Percentiles rank a stretch among this genome's conserved stretches.
phyloP scores from a whole-genome alignment of 2,329 filamentous ascomycete species.

The Conoideocrella luteorostrata region DNA sequence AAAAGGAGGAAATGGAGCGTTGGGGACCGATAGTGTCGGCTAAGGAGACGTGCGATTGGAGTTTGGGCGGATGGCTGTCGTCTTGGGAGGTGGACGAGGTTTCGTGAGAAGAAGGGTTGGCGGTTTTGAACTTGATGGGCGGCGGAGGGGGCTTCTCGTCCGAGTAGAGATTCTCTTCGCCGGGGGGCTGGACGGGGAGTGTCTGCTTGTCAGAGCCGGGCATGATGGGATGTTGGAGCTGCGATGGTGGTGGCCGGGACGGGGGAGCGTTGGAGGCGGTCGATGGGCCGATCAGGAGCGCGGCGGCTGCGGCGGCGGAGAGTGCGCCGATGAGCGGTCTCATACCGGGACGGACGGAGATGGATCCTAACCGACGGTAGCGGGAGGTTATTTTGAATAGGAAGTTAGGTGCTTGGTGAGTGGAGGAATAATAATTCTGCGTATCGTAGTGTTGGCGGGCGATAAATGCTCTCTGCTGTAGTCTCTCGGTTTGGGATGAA shows the following conservation, averaged over 20 bases:
- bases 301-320: background rate
- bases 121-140: constrained; percentile 7
- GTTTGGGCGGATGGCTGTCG: constrained; percentile 3
- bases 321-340: background rate
- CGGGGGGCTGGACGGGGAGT: constrained; percentile 1
- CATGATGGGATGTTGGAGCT: background rate
- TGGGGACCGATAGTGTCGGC: constrained; percentile 79
- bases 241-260: background rate
- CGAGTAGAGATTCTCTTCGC: background rate
- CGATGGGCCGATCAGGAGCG: no score
- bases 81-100: constrained; percentile 17
- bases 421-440: no score
- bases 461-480: no score
- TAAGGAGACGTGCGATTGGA: constrained; percentile 54
- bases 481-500: no score
- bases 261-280: no score
- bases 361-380: background rate
- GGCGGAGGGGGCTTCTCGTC: background rate
- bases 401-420: background rate
- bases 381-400: background rate
- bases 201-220: background rate
- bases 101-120: constrained; percentile 1
- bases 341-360: background rate
- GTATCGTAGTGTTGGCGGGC: no score
- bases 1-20: constrained; percentile 76